Evolutionary conservation across 108 stramenopile species (phyloP), one percentile per base, ranked within the genome.

Genomic region (Discostella stelligeroides): DNA sequence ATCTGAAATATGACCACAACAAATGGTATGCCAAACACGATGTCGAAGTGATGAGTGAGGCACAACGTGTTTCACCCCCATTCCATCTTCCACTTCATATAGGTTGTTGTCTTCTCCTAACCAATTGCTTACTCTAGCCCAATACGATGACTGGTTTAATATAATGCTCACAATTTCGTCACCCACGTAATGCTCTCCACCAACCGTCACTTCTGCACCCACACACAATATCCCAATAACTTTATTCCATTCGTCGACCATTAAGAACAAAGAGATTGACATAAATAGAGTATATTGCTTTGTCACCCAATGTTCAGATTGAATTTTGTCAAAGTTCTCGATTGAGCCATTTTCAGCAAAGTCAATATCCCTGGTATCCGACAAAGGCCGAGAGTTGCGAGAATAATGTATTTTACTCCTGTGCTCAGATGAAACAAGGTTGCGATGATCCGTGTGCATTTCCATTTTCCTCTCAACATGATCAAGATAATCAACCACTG

Each of bases 301-400:
- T 2, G 61, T 62, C 12, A 37, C 61, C 61, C 61, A 62, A 41
- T 62, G 40, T 39, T 62, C 39, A 5, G 7, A 13, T 42, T 62
- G 61, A 14, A 47, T 3, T 11, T 37, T 62, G 61, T 42, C 39
- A 37, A n/a, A 15, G 29, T 42, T 42, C 61, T 62, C 40, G 2
- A 62, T 62, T 3, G 29, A 3, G 29, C 61, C 61, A 62, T 62
- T 62, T 18, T 62, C 61, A 10, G 61, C 13, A 29, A 41, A 62
- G 42, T 62, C 61, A 41, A 62, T 62, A 29, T 62, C 40, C 4
- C 45, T 38, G 1, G 24, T 10, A 25, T 42, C 50, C 9, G 38
- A 7, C 61, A 41, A 14, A 20, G 61, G 61, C 18, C 61, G 13
- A 3, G 61, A 34, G 61, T 62, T 40, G 7, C 38, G 61, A 62